Percentiles rank a stretch among this genome's conserved stretches.
Evolutionary conservation across 768 basidiomycete species (phyloP).

Genomic region (Xanthoconium stramineum): DNA sequence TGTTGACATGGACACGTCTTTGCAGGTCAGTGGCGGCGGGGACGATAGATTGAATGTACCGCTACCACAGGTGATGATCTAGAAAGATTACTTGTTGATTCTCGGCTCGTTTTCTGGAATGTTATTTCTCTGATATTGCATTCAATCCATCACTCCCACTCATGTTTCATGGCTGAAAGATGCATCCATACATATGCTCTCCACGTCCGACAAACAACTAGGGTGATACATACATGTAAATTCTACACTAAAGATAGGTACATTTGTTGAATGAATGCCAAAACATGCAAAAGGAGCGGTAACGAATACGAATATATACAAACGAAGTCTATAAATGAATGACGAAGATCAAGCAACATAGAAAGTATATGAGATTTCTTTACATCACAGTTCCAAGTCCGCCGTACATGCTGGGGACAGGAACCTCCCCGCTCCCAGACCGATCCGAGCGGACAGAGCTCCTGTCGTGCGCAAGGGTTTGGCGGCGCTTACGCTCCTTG

Average conservation of each 20-base stretch:
- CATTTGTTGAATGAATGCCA: conserved; percentile 8
- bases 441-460: conserved; percentile 29
- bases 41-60: conserved; percentile 1
- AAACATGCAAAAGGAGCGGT: conserved; percentile 14
- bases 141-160: neutral
- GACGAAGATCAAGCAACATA: conserved; percentile 15
- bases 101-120: neutral
- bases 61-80: neutral
- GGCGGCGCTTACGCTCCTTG: conserved; percentile 37
- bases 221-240: conserved; percentile 27
- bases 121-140: neutral
- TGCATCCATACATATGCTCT: conserved; percentile 7
- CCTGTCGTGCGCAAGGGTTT: conserved; percentile 28
- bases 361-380: conserved; percentile 6
- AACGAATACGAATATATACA: conserved; percentile 8
- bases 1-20: neutral
- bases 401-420: conserved; percentile 30
- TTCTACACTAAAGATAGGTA: conserved; percentile 30
- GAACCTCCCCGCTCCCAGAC: conserved; percentile 21
- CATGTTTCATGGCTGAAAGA: conserved; percentile 1
- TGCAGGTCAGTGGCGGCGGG: neutral
- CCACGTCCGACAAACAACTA: conserved; percentile 15
- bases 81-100: neutral
- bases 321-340: conserved; percentile 16
- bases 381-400: conserved; percentile 29